Evolutionary conservation across 768 basidiomycete genomes (phyloP), one percentile per base, ranked within the genome.

Genomic region (Hygrophorus pudorinus): DNA sequence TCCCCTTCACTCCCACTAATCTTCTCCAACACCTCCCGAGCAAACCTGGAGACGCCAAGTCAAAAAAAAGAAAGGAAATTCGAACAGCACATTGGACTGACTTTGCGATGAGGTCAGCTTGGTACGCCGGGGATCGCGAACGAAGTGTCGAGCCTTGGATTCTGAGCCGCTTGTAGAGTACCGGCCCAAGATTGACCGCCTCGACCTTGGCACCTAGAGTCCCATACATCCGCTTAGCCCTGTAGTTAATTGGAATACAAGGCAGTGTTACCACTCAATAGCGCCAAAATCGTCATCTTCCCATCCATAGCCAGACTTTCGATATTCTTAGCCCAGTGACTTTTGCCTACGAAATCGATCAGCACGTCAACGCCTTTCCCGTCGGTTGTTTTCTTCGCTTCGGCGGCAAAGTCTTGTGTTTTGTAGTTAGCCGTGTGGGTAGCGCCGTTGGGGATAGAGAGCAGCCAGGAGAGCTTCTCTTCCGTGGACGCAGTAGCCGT

Each of bases 81-180:
- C 27, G 30, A 24, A 29, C n/a, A 24, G 36, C 34, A 27, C 4
- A 13, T 28, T 4, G 27, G 7, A 54, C 67, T 39, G 49, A 79
- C 83, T 68, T 70, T 34, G 62, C 58, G 44, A 87, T 72, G 40
- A 94, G 68, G 16, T 83, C 73, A 3, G 74, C 70, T 61, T 96
- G 90, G 60, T 94, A 96, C 49, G 72, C 66, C n/a, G 69, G 54
- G 18, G 76, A 73, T 36, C 88, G 78, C 24, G 82, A 77, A 17
- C 91, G 79, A 24, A 96, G 66, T 1, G 90, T 94, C 16, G 88
- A 87, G 16, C 92, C 91, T 61, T 90, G 81, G 41, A 97, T 81
- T 18, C 81, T 79, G 41, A 96, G 75, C 13, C 91, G 79, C 65
- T 93, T 97, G 61, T 69, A 79, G 46, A 94, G 65, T 43, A 96